phyloP scores from a whole-genome alignment of 129 eudicot species.

The Apium graveolens region DNA sequence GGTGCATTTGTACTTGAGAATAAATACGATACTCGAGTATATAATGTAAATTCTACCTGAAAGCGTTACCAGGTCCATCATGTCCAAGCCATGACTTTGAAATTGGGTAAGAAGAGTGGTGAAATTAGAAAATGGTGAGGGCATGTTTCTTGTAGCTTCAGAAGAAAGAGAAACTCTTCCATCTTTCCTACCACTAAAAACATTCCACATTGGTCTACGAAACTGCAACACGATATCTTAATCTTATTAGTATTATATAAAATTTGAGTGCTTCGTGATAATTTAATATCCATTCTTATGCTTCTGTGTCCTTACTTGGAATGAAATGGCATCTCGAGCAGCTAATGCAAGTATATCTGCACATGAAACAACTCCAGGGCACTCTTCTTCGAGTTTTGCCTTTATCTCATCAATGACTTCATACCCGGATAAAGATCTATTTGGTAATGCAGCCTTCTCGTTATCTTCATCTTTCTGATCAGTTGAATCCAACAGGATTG shows the following conservation, averaged over 20 bases:
- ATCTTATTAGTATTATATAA: neutral
- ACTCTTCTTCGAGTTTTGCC: constrained; percentile 26
- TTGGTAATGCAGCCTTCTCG: constrained; percentile 46
- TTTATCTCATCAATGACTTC: constrained; percentile 49
- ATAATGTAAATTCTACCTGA: neutral
- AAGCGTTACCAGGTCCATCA: neutral
- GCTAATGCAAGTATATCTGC: constrained; percentile 45
- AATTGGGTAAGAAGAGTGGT: neutral
- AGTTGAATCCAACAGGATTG: constrained; percentile 38
- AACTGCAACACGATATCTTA: constrained; percentile 12
- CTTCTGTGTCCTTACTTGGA: constrained; percentile 27
- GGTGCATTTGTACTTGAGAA: neutral
- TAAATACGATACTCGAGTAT: neutral
- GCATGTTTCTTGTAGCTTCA: neutral
- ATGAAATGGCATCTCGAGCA: constrained; percentile 49
- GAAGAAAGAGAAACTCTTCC: constrained; percentile 1
- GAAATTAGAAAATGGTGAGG: constrained; percentile 2
- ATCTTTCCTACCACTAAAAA: constrained; percentile 23
- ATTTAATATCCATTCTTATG: no score
- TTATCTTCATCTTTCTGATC: constrained; percentile 18
- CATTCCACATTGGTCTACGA: constrained; percentile 36
- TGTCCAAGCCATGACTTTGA: neutral
- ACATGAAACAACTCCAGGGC: constrained; percentile 44
- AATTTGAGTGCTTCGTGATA: no score
- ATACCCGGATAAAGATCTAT: constrained; percentile 34